Evolutionary conservation across 1,284 basidiomycete species (phyloP).

Genomic region (Ceratobasidium sp.): DNA sequence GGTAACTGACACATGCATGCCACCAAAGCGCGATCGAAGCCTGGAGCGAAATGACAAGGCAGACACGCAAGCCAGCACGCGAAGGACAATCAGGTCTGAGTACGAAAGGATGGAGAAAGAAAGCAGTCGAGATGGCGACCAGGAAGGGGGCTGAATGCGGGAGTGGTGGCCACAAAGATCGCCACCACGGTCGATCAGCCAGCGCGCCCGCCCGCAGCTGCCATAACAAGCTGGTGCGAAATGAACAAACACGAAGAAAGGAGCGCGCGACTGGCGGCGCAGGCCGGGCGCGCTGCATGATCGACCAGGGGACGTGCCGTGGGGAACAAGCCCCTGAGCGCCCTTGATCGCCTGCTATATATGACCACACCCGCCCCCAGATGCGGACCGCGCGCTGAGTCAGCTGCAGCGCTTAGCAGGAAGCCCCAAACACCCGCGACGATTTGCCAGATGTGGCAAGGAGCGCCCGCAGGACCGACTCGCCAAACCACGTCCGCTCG

Average conservation of each 20-base stretch:
- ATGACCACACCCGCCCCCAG: constrained; percentile 23
- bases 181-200: constrained; percentile 43
- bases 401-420: constrained; percentile 31
- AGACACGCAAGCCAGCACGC: constrained; percentile 43
- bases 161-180: constrained; percentile 30
- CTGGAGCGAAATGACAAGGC: constrained; percentile 46
- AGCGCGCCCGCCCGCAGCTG: not conserved
- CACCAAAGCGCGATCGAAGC: constrained; percentile 46
- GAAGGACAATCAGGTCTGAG: constrained; percentile 42
- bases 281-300: constrained; percentile 37
- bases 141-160: constrained; percentile 22
- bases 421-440: constrained; percentile 40
- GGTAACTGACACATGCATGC: constrained; percentile 46
- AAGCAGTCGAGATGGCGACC: constrained; percentile 43
- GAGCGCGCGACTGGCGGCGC: constrained; percentile 17
- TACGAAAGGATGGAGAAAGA: constrained; percentile 37
- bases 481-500: constrained; percentile 38
- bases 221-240: constrained; percentile 28
- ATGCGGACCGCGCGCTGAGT: constrained; percentile 12
- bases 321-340: constrained; percentile 33
- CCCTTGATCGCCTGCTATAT: constrained; percentile 23
- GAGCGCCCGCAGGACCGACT: constrained; percentile 39
- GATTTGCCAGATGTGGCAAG: constrained; percentile 46
- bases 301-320: constrained; percentile 35
- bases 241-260: constrained; percentile 21